phyloP scores from a whole-genome alignment of 2,329 filamentous ascomycete genomes.

The Pseudovirgaria hyperparasitica region DNA sequence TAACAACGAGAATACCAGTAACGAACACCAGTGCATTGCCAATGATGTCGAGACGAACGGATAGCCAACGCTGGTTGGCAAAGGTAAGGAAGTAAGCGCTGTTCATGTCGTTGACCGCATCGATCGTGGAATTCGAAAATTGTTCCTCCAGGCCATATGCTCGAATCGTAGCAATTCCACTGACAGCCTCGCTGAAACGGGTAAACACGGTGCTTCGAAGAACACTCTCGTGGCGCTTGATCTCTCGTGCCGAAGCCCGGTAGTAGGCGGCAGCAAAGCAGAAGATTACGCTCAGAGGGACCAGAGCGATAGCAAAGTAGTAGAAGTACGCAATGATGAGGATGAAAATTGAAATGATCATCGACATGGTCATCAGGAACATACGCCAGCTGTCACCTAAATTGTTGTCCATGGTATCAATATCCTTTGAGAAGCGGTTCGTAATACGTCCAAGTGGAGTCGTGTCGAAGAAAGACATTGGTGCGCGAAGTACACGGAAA shows the following conservation, averaged over 20 bases:
- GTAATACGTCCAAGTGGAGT: conserved; percentile 91
- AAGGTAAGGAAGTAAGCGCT: conserved; percentile 91
- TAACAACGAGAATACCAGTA: conserved; percentile 81
- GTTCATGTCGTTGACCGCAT: conserved; percentile 81
- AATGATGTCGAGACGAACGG: conserved; percentile 70
- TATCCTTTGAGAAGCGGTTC: conserved; percentile 89
- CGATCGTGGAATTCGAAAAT: conserved; percentile 58
- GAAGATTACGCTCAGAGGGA: conserved; percentile 62
- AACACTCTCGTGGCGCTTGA: conserved; percentile 88
- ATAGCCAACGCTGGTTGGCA: conserved; percentile 89
- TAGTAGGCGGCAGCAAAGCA: conserved; percentile 78
- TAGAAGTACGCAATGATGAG: conserved; percentile 93
- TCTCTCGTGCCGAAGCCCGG: conserved; percentile 76
- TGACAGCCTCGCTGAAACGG: conserved; percentile 80
- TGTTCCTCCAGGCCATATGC: conserved; percentile 73
- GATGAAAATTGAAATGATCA: conserved; percentile 72
- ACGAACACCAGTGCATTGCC: conserved; percentile 77
- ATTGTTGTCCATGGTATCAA: conserved; percentile 93
- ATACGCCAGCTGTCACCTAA: conserved; percentile 82
- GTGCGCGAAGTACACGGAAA: conserved; percentile 54
- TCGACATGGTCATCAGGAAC: conserved; percentile 75
- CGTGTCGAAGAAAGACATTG: conserved; percentile 91
- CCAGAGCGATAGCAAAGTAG: conserved; percentile 64
- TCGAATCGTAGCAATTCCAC: conserved; percentile 70
- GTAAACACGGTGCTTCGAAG: conserved; percentile 81